Evolutionary conservation across 371 early-diverging fungal genomes (phyloP), one percentile per base, ranked within the genome.

Genomic region (Actinomortierella wolfii): DNA sequence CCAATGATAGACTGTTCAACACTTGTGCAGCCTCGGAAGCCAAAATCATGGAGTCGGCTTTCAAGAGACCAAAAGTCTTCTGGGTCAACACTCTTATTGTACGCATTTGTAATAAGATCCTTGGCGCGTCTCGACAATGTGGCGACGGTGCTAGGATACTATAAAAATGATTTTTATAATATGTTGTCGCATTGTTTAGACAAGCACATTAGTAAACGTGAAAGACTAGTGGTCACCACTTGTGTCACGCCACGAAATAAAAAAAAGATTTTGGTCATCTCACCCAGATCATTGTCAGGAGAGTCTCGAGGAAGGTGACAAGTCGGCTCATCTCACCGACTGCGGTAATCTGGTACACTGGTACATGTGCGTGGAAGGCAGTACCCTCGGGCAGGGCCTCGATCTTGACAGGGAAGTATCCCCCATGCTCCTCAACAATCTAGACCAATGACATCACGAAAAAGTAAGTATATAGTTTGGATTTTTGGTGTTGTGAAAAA

Each of bases 11-110:
- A 81, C 70, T 94, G 93, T 66, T 94, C 94, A 1, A 92, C 86
- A n/a, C 81, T 82, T 0, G 94, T 91, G 79, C 93, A 93, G 1
- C 86, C 94, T 41, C 94, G 89, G 78, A 93, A 94, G 2, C 94
- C 94, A 71, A 92, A 94, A 66, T 94, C 94, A 57, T 94, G 93
- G 45, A 94, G 78, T 11, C 91, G 83, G 57, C 86, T 81, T 55
- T 79, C 79, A 9, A 86, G 51, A 0, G 81, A 60, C 73, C 70
- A 79, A 39, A 67, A 75, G 8, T 64, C 65, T 1, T 75, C 79
- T 13, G 74, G 76, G 53, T 91, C 93, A 2, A 91, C 93, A 18
- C 88, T 81, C 53, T 76, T 57, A 17, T 73, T 73, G 75, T 87
- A 94, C 2, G 78, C 68, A 5, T 71, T 59, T 25, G 84, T 80